Evolutionary conservation across 768 basidiomycete species (phyloP).

Genomic region (Daedaleopsis sinensis): DNA sequence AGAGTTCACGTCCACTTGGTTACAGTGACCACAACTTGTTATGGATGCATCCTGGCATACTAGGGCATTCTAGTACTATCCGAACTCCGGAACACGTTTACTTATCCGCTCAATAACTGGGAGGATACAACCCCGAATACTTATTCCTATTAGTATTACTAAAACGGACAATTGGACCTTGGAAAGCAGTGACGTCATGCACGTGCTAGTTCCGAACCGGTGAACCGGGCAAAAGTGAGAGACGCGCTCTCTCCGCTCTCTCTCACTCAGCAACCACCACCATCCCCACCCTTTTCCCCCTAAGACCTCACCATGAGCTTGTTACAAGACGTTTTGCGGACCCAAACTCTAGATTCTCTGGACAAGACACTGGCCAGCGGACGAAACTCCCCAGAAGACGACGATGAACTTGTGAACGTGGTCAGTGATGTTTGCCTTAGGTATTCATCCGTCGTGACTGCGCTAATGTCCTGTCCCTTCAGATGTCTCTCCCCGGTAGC

Average conservation of each 20-base stretch:
- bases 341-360: constrained; percentile 43
- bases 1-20: no score
- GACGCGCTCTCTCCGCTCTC: constrained; percentile 7
- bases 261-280: constrained; percentile 18
- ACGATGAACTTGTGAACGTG: constrained; percentile 68
- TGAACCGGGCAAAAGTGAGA: neutral
- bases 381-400: constrained; percentile 46
- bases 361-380: constrained; percentile 32
- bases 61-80: no score
- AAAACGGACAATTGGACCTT: neutral
- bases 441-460: neutral
- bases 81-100: no score
- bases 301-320: constrained; percentile 48
- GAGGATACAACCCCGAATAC: no score
- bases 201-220: neutral
- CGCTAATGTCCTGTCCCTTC: constrained; percentile 2
- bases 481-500: constrained; percentile 72
- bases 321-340: constrained; percentile 69
- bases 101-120: no score
- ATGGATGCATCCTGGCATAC: no score
- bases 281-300: neutral
- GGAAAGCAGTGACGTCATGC: neutral
- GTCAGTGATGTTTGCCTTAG: constrained; percentile 44
- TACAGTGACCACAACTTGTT: no score
- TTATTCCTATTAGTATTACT: no score